Evolutionary conservation across 2,329 filamentous ascomycete species (phyloP).

Genomic region (Macrophomina pseudophaseolina): DNA sequence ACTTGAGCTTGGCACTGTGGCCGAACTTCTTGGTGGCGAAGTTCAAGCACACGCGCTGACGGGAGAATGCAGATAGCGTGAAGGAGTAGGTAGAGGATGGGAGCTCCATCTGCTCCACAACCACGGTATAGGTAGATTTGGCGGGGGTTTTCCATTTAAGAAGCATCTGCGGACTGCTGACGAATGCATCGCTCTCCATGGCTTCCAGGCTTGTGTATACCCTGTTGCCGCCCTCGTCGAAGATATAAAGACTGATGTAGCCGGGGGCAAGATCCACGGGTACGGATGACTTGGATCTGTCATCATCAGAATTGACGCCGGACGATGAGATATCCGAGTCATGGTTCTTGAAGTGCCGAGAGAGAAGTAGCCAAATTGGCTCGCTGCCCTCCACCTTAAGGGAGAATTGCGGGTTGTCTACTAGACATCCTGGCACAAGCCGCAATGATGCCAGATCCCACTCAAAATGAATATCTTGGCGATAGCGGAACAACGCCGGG

Average conservation of each 20-base stretch:
- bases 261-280: conserved; percentile 57
- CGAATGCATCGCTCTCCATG: conserved; percentile 78
- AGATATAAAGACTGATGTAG: conserved; percentile 87
- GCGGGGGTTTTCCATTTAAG: conserved; percentile 71
- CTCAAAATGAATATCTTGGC: conserved; percentile 87
- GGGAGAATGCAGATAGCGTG: conserved; percentile 82
- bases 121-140: conserved; percentile 62
- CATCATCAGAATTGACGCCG: background rate
- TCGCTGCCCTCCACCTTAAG: conserved; percentile 61
- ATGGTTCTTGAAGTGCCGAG: conserved; percentile 77
- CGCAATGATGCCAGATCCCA: conserved; percentile 68
- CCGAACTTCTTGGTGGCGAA: conserved; percentile 67
- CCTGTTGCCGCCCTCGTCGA: conserved; percentile 70
- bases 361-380: conserved; percentile 81
- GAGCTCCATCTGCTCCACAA: conserved; percentile 79
- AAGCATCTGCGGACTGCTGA: conserved; percentile 91
- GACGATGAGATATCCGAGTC: conserved; percentile 36
- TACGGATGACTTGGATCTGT: conserved; percentile 31
- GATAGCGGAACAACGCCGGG: conserved; percentile 76
- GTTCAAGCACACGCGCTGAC: conserved; percentile 63
- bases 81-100: conserved; percentile 79
- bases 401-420: conserved; percentile 67
- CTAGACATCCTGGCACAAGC: conserved; percentile 74
- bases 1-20: conserved; percentile 62
- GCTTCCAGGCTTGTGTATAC: conserved; percentile 72